These are phyloP conservation scores for Clarireedia paspali DNA, from an alignment of 2,329 filamentous ascomycete genomes.

Conservation along the genomic window DNA sequence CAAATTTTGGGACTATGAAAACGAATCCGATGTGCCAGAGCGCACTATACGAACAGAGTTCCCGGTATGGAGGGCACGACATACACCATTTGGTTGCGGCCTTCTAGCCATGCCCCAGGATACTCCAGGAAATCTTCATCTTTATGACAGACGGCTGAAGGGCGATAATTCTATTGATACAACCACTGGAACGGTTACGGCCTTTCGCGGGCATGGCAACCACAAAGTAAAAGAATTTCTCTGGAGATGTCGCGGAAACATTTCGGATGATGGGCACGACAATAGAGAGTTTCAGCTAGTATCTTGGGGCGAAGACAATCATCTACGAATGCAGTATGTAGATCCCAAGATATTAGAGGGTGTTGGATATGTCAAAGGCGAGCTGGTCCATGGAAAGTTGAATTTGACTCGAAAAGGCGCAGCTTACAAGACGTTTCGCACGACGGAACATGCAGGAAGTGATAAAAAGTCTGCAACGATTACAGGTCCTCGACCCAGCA, in stretches of 20 bases:
- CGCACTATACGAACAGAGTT: slow-evolving; percentile 75
- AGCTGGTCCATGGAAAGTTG: slow-evolving; percentile 53
- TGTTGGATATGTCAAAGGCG: slow-evolving; percentile 68
- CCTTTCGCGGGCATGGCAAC: slow-evolving; percentile 51
- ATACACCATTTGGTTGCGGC: slow-evolving; percentile 83
- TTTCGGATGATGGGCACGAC: slow-evolving; percentile 61
- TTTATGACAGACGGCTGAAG: slow-evolving; percentile 61
- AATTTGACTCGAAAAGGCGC: slow-evolving; percentile 78
- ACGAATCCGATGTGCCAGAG: slow-evolving; percentile 56
- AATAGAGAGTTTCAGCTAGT: slow-evolving; percentile 87
- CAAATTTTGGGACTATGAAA: slow-evolving; percentile 82
- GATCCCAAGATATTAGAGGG: slow-evolving; percentile 55
- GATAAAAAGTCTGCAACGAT: slow-evolving; percentile 55
- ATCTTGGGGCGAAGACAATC: slow-evolving; percentile 83
- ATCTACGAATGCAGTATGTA: slow-evolving; percentile 70
- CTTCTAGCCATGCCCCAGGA: slow-evolving; percentile 88
- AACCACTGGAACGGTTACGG: slow-evolving; percentile 42
- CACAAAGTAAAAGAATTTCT: slow-evolving; percentile 83
- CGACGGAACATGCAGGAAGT: slow-evolving; percentile 52
- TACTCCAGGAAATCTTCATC: slow-evolving; percentile 73
- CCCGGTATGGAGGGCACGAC: slow-evolving; percentile 83
- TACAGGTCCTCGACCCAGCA: slow-evolving; percentile 48
- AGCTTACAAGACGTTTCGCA: slow-evolving; percentile 75
- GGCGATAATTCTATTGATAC: slow-evolving; percentile 38
- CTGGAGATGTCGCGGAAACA: slow-evolving; percentile 70